Evolutionary conservation across 306 rosid genomes (phyloP), one percentile per base, ranked within the genome.

Genomic region (Hippophae gyantsensis): DNA sequence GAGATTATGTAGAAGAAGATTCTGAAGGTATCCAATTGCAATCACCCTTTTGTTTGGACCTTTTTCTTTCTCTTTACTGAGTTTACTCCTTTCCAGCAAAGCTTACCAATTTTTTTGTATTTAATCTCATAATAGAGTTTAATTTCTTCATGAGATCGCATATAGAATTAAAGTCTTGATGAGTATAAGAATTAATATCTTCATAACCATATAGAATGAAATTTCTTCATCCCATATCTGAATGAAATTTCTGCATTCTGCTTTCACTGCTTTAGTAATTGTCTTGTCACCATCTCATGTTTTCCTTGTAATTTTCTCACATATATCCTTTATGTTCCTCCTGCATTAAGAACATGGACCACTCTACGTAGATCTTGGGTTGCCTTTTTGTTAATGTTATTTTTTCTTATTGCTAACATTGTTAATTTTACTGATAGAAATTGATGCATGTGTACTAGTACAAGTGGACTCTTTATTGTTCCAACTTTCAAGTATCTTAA

Each of bases 21-120:
- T 47, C 61, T 40, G 65, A 66, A 76, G 97, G 96, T 85, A 85
- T 59, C 9, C 6, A 26, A 56, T 2, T 64, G 27, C 58, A 23
- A 42, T 60, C 41, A 10, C 26, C 14, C 13, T 7, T 61, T 45
- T 13, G 0, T 27, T 1, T 18, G 9, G 6, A 13, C 27, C 43
- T 8, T 46, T 58, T 43, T 49, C 65, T 38, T 14, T 43, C 10
- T n/a, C 40, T 25, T 48, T 8, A 47, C 6, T 51, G 27, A 6
- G 12, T 58, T 18, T 18, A 6, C 11, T 27, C 7, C 13, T 54
- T 9, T 32, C 38, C 38, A 32, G 38, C 38, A 54, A 54, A 13
- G 9, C n/a, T 26, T 32, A 18, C 43, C n/a, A 25, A 62, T 13
- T 13, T 53, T 57, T n/a, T 6, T 60, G 38, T 44, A 18, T 42